phyloP scores from a whole-genome alignment of 2,329 filamentous ascomycete genomes.

The Botryotinia globosa region DNA sequence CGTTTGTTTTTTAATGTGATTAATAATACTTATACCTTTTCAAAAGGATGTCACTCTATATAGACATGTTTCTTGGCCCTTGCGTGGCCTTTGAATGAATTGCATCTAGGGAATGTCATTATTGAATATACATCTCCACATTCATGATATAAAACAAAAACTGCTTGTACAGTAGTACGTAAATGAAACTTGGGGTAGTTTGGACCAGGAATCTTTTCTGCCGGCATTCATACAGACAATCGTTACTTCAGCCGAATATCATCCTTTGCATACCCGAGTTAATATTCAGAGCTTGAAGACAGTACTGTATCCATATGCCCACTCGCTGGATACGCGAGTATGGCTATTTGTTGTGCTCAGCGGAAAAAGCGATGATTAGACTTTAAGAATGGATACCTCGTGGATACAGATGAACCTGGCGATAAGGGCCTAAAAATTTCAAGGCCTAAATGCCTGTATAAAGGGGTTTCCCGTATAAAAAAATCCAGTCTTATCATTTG shows the following conservation, averaged over 20 bases:
- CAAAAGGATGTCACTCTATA: background rate
- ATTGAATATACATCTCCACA: background rate
- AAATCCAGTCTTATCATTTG: too few relatives aligned
- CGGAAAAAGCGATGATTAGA: too few relatives aligned
- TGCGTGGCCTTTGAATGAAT: conserved; percentile 13
- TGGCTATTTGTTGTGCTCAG: too few relatives aligned
- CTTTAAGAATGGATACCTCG: too few relatives aligned
- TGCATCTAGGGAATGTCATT: background rate
- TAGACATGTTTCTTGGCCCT: background rate
- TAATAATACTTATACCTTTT: too few relatives aligned
- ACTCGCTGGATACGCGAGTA: too few relatives aligned
- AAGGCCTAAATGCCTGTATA: too few relatives aligned
- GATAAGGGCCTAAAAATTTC: too few relatives aligned
- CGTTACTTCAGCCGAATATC: background rate
- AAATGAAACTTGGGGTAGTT: background rate
- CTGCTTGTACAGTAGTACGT: background rate
- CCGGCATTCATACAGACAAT: background rate
- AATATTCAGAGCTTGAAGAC: background rate
- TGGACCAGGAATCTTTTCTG: background rate
- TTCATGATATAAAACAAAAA: background rate
- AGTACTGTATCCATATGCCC: background rate
- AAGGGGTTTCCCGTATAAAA: too few relatives aligned
- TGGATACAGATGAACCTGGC: too few relatives aligned
- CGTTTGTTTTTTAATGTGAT: too few relatives aligned
- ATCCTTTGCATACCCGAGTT: background rate